Evolutionary conservation across 768 basidiomycete species (phyloP), one percentile per base, ranked within the genome.

Genomic region (Termitomyces sp.): DNA sequence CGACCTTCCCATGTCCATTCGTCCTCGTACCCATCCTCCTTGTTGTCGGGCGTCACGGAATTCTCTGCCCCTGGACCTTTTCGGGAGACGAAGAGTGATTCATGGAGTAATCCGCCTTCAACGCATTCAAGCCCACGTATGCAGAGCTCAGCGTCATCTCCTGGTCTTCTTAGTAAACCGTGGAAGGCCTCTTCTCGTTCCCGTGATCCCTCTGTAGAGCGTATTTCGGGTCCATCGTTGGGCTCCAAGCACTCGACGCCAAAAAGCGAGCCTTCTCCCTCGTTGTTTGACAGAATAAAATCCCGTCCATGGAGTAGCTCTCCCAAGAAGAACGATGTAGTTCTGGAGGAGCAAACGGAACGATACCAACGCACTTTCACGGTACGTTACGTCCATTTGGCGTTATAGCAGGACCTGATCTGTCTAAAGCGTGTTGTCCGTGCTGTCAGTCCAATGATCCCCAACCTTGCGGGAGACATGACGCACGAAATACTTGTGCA

Each of bases 401-500:
- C 24, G 6, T 27, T 9, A 18, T 12, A 34, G 18, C 30, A 2
- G 9, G 20, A 32, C 14, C 22, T 20, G 8, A 34, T 32, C 5
- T 18, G 16, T 54, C 22, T 30, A 32, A 55, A 75, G 74, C 71
- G 74, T 43, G 71, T 77, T 46, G 63, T 65, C n/a, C 60, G 64
- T 24, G 68, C 65, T 64, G 71, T 64, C 43, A 63, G 61, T 18
- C 75, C 72, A 8, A 64, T 76, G 20, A 26, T 2, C 20, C 67
- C 79, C 14, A 74, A 72, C 32, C 69, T 71, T 42, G 57, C 78
- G 18, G 64, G 63, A 0, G 72, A 74, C 32, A 64, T 78, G 24
- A 62, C 70, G 6, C 75, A 72, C 50, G 79, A 81, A 52, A 67
- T 70, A 2, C 68, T 79, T 27, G 42, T 65, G 27, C 42, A 71